Percentiles rank a stretch among this genome's conserved stretches.
These are phyloP conservation scores for Colletotrichum sp. DNA, from an alignment of 2,329 filamentous ascomycete species.

Conservation along the genomic window DNA sequence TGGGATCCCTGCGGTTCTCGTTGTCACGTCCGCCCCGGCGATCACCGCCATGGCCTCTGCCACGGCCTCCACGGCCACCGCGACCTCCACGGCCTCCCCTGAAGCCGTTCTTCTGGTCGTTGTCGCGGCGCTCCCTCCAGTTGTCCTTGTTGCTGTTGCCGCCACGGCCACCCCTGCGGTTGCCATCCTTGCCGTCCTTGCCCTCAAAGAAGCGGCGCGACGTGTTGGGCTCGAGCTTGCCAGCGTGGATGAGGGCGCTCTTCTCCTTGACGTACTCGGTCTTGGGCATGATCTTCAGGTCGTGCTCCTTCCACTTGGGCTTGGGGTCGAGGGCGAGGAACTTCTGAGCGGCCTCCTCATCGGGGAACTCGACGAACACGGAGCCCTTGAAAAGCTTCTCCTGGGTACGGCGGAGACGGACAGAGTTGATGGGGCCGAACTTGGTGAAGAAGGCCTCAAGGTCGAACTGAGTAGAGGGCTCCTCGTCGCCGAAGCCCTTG, in stretches of 20 bases:
- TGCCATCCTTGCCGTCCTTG: slow-evolving; percentile 32
- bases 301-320: slow-evolving; percentile 82
- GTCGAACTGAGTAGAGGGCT: slow-evolving; percentile 86
- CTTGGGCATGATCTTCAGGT: slow-evolving; percentile 87
- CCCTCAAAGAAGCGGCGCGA: slow-evolving; percentile 55
- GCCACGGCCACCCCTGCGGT: slow-evolving; percentile 37
- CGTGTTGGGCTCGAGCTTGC: slow-evolving; percentile 67
- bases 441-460: slow-evolving; percentile 90
- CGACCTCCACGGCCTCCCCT: slow-evolving; percentile 47
- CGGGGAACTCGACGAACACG: slow-evolving; percentile 91
- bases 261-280: slow-evolving; percentile 84
- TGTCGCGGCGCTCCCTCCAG: slow-evolving; percentile 68
- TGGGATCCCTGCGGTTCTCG: slow-evolving; percentile 35
- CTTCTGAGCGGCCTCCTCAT: slow-evolving; percentile 76
- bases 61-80: slow-evolving; percentile 38
- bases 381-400: slow-evolving; percentile 90
- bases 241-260: slow-evolving; percentile 71
- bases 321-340: slow-evolving; percentile 83
- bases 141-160: slow-evolving; percentile 51
- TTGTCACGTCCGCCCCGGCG: slow-evolving; percentile 39
- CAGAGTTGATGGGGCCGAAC: slow-evolving; percentile 78
- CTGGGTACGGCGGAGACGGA: slow-evolving; percentile 82
- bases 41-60: slow-evolving; percentile 48
- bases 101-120: slow-evolving; percentile 67
- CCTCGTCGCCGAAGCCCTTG: slow-evolving; percentile 91